Evolutionary conservation across 139 green algal genomes (phyloP).

Genomic region (Volvox reticuliferus): DNA sequence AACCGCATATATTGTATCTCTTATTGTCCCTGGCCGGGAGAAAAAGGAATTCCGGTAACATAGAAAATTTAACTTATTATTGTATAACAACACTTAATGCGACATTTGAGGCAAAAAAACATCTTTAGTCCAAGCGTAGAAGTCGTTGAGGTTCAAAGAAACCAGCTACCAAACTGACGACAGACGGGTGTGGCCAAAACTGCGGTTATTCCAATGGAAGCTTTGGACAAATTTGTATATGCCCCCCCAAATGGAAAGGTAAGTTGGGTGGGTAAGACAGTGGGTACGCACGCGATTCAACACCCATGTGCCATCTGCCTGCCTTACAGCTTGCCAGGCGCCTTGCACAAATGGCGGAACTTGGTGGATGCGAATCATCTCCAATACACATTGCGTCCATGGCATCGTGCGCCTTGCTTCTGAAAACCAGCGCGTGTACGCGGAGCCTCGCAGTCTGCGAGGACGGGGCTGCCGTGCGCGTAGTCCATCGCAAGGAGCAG

Average conservation of each 20-base stretch:
- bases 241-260: constrained; percentile 26
- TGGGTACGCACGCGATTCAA: neutral
- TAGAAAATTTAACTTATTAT: too few relatives aligned
- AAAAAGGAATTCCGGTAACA: too few relatives aligned
- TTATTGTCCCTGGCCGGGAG: too few relatives aligned
- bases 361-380: neutral
- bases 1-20: too few relatives aligned
- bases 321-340: constrained; percentile 10
- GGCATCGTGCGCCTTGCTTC: neutral
- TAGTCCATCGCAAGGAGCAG: neutral
- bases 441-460: neutral
- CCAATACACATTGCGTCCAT: neutral
- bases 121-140: too few relatives aligned
- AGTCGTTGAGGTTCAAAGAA: too few relatives aligned
- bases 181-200: neutral
- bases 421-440: neutral
- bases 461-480: neutral
- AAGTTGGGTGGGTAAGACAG: neutral
- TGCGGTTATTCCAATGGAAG: neutral
- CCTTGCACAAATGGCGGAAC: neutral
- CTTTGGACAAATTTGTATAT: neutral
- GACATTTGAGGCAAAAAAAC: too few relatives aligned
- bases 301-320: neutral
- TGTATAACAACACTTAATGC: too few relatives aligned
- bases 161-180: neutral